Evolutionary conservation across 805 yeast species (phyloP), one percentile per base, ranked within the genome.

Genomic region (Diddensiella transvaalensis): DNA sequence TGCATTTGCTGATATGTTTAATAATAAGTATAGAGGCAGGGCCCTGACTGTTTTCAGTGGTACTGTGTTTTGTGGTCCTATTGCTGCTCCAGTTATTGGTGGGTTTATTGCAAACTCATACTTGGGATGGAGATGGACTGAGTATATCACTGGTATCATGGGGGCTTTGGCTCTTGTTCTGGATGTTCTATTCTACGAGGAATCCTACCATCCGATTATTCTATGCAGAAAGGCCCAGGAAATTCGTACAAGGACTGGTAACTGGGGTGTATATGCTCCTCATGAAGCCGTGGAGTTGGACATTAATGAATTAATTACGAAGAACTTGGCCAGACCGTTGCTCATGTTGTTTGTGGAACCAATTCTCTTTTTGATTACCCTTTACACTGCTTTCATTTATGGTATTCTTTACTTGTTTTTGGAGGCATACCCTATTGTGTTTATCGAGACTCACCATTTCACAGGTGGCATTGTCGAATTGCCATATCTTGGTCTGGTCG

Each of bases 61-160:
- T 70, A 79, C 83, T 40, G 87, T 87, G 30, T 85, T 86, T 56
- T 72, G 75, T 32, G 93, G 95, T 49, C 96, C 96, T 18, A 74
- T 87, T 71, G 48, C 84, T 32, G 91, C 91, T 0, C 96, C 96
- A 15, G 80, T 89, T 49, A 77, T 79, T 42, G 87, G 90, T 51
- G 82, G 83, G 0, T 86, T 82, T 64, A 79, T 83, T 39, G 75
- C 73, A n/a, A 63, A 68, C 42, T 75, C 79, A 48, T 70, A 75
- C 47, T 69, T 88, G 38, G 87, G 88, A 15, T 87, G 95, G 95
- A 74, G 96, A 61, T 87, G 95, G 95, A 76, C 86, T 10, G 75
- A 73, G 54, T 87, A 86, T 64, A 68, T 87, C 48, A 74, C 82
- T 2, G 91, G 86, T 52, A 80, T 85, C 47, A 64, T 83, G 63